Base-by-base conservation (phyloP, 2,329 filamentous ascomycete species). In the Pseudogymnoascus sp. region DNA sequence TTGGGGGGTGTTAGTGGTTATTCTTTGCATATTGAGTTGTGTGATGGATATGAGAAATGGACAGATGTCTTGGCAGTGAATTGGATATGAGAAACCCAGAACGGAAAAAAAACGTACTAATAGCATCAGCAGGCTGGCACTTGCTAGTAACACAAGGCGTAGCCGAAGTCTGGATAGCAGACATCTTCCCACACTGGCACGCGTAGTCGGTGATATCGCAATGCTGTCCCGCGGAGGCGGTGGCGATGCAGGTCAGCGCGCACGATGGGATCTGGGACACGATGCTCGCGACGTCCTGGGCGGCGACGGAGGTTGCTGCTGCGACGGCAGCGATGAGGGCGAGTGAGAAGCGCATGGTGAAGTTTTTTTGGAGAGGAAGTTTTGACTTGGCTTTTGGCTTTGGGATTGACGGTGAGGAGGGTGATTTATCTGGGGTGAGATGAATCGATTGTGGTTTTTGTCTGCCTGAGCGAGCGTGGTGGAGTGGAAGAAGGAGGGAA, bases 341-440 rank as follows among this genome's bases (percentile, higher is more conserved):
- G 57, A 60, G 31, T 21, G 57, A 60, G 57, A 60, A 60, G 16
- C 36, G 31, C 57, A 60, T 60, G 16, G 14, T 54, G 47, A 54
- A 16, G 47, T 4, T 29, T 51, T 29, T 51, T 54, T n/a, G 5
- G 31, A 11, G 31, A 11, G 6, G n/a, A 16, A 40, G n/a, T 3
- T 23, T 51, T 54, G 47, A 54, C 47, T 31, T 54, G 47, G 47
- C 47, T 54, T 54, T 54, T 29, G 47, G 47, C 47, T 60, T 60
- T 34, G 47, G 23, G 54, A n/a, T 60, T 18, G 57, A 60, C 31
- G 45, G 21, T 23, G 45, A 29, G n/a, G 10, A 11, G 4, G 23
- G 14, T 31, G 51, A 59, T 26, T 11, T 18, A 57, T 57, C 21
- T 29, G 29, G 4, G 29, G 14, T 37, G 29, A 60, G 57, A 39